These are phyloP conservation scores for Cystobasidium ongulense DNA, from an alignment of 768 basidiomycete genomes.

Conservation along the genomic window DNA sequence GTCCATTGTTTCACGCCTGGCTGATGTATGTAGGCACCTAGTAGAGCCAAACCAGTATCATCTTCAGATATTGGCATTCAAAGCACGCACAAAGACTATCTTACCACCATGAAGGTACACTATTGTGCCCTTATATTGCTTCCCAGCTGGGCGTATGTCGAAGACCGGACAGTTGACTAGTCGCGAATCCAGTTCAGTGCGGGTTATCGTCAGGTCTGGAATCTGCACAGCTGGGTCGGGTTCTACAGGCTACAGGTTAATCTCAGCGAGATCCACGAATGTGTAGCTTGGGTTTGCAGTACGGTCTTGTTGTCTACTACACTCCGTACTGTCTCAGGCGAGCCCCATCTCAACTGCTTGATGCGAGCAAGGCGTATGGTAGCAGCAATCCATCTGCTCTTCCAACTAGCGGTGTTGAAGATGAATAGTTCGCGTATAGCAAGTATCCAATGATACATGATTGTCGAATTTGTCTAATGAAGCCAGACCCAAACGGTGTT, in stretches of 20 bases:
- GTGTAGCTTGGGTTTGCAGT: neutral
- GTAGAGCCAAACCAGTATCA: neutral
- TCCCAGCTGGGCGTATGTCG: neutral
- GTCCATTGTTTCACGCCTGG: slow-evolving; percentile 13
- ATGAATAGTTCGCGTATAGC: neutral
- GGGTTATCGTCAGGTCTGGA: neutral
- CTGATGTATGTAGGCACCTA: slow-evolving; percentile 15
- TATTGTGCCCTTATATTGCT: neutral
- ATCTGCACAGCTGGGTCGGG: neutral
- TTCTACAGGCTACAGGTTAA: neutral
- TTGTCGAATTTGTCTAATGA: neutral
- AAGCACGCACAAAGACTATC: no score
- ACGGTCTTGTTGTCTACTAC: slow-evolving; percentile 9
- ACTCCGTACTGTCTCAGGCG: neutral
- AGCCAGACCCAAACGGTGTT: no score
- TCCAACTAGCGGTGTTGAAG: slow-evolving; percentile 11
- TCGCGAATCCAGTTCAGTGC: neutral
- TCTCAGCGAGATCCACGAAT: no score
- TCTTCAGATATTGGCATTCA: neutral
- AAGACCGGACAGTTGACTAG: slow-evolving; percentile 3
- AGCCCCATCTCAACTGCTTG: slow-evolving; percentile 15
- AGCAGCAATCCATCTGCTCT: neutral
- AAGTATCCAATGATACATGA: neutral
- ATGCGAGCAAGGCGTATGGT: neutral
- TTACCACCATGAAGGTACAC: slow-evolving; percentile 14